phyloP scores from a whole-genome alignment of 139 green algal species.

The Dunaliella sp. region DNA sequence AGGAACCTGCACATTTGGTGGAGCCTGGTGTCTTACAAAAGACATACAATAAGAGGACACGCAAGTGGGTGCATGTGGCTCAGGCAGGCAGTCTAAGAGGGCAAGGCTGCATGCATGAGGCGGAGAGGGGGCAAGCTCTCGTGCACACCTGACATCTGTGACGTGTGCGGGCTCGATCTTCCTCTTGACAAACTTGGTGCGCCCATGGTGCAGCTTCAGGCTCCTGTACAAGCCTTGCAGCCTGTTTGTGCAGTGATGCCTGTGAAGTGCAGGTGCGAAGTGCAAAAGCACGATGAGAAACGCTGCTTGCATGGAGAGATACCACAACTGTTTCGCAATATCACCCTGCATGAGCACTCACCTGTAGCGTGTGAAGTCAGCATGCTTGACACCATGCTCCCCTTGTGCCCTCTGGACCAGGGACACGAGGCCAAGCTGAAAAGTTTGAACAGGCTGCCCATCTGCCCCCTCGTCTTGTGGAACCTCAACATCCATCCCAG shows the following conservation, averaged over 20 bases:
- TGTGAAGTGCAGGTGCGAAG: constrained; percentile 34
- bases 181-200: constrained; percentile 80
- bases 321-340: too few relatives aligned
- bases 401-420: constrained; percentile 64
- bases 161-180: constrained; percentile 63
- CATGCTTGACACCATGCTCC: constrained; percentile 78
- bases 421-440: constrained; percentile 43
- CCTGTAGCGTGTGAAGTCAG: constrained; percentile 80
- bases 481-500: neutral
- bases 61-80: neutral
- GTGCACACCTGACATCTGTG: constrained; percentile 62
- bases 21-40: neutral
- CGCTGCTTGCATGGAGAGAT: neutral
- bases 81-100: neutral
- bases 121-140: neutral
- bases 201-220: constrained; percentile 84
- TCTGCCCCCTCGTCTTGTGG: neutral
- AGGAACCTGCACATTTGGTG: constrained; percentile 64
- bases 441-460: neutral
- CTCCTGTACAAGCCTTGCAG: constrained; percentile 78
- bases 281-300: neutral
- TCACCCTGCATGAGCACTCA: too few relatives aligned
- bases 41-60: neutral
- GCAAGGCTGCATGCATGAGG: neutral
- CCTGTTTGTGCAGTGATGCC: constrained; percentile 79